Conservation (phyloP, 2,329 filamentous ascomycete species). For the Rhynchosporium agropyri region DNA sequence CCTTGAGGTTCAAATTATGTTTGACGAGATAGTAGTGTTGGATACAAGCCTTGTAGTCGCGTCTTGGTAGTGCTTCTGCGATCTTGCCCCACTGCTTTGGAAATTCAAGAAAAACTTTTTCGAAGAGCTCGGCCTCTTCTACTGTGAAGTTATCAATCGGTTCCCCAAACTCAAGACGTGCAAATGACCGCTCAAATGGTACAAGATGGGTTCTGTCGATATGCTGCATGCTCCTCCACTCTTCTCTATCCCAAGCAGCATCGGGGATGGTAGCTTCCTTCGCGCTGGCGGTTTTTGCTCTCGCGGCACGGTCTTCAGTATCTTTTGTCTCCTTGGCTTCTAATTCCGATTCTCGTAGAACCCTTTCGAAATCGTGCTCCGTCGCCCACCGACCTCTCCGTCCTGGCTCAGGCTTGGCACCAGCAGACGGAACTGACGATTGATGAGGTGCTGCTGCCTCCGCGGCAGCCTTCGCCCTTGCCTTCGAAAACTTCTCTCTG, state of each 20-base stretch:
- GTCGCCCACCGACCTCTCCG: conserved; percentile 62
- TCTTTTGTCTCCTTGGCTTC: conserved; percentile 72
- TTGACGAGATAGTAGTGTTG: conserved; percentile 85
- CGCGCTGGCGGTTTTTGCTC: conserved; percentile 72
- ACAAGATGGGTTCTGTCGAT: conserved; percentile 67
- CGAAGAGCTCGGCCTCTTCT: conserved; percentile 70
- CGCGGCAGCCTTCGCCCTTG: conserved; percentile 36
- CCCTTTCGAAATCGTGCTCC: conserved; percentile 72
- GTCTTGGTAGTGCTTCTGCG: conserved; percentile 65
- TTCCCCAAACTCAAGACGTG: conserved; percentile 71
- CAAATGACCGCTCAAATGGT: conserved; percentile 66
- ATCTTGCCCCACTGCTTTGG: conserved; percentile 85
- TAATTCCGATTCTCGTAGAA: conserved; percentile 70
- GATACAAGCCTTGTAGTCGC: conserved; percentile 79
- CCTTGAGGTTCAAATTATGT: conserved; percentile 74
- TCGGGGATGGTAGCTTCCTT: conserved; percentile 76
- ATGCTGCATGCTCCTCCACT: conserved; percentile 61
- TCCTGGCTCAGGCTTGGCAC: conserved; percentile 60
- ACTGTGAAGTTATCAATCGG: conserved; percentile 74
- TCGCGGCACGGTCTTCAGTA: conserved; percentile 63
- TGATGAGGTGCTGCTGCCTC: conserved; percentile 32
- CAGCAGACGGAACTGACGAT: conserved; percentile 47
- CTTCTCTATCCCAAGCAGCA: conserved; percentile 65
- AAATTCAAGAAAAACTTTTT: conserved; percentile 72
- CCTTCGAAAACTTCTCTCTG: conserved; percentile 37